These are phyloP conservation scores for Bacidia rubella DNA, from an alignment of 495 filamentous ascomycete species.

Conservation along the genomic window DNA sequence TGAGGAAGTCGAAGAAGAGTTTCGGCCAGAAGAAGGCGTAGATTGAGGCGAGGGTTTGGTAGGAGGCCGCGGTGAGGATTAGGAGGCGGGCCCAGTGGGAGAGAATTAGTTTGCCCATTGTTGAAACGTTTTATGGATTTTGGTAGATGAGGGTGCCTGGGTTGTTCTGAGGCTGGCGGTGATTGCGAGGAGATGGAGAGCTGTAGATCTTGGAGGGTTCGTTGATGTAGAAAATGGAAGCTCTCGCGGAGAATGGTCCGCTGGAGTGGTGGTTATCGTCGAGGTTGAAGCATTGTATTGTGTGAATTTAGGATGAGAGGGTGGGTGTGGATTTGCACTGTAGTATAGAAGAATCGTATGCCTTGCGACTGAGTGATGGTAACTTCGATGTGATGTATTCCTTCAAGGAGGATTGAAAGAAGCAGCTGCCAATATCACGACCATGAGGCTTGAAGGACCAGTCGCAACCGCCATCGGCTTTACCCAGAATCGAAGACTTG, in stretches of 20 bases:
- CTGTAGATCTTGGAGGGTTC: neutral
- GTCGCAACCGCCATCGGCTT: neutral
- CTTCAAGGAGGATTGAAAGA: neutral
- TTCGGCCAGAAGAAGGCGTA: slow-evolving; percentile 97
- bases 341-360: too few species aligned
- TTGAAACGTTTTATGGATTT: slow-evolving; percentile 16
- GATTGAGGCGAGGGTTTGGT: slow-evolving; percentile 75
- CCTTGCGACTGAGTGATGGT: too few species aligned
- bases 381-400: neutral
- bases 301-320: neutral
- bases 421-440: neutral
- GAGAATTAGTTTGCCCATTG: slow-evolving; percentile 95
- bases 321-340: neutral
- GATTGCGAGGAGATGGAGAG: neutral
- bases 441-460: too few species aligned
- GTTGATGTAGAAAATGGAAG: too few species aligned
- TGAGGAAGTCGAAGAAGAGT: slow-evolving; percentile 94
- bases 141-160: too few species aligned
- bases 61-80: slow-evolving; percentile 69
- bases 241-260: neutral
- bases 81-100: slow-evolving; percentile 97
- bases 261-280: slow-evolving; percentile 3
- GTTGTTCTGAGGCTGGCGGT: neutral
- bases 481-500: neutral
- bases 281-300: slow-evolving; percentile 14